Percentiles rank a stretch among this genome's conserved stretches.
Conservation (phyloP, 257 asterid species). For the Fraxinus cuspidata region DNA sequence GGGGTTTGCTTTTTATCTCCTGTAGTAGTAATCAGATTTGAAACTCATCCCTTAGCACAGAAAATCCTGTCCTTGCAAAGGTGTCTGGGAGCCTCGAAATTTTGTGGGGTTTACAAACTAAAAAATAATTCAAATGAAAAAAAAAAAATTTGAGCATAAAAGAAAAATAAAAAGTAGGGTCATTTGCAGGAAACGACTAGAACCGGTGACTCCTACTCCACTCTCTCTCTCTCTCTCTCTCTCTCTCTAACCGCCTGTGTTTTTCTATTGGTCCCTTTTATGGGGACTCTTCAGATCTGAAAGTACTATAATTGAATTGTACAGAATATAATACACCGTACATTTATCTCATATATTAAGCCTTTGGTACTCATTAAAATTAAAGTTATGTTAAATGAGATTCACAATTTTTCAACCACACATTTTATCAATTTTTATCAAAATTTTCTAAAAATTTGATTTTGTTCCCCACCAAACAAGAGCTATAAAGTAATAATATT, state of each 20-base stretch:
- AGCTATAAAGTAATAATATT: no score
- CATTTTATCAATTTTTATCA: no score
- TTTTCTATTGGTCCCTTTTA: constrained; percentile 46
- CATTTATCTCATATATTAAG: no score
- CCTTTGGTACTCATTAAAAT: no score
- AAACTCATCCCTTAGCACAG: constrained; percentile 38
- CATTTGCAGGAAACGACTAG: constrained; percentile 42
- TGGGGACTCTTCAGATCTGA: constrained; percentile 23
- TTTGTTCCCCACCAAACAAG: no score
- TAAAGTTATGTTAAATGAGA: no score
- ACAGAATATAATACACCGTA: neutral
- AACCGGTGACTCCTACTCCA: constrained; percentile 57
- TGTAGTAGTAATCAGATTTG: constrained; percentile 26
- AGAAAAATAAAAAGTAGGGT: constrained; percentile 31
- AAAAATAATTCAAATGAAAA: neutral
- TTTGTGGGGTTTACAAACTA: constrained; percentile 52
- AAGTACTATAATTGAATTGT: constrained; percentile 19
- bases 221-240: constrained; percentile 24
- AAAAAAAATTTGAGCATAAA: no score
- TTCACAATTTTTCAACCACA: no score
- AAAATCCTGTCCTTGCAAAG: constrained; percentile 56
- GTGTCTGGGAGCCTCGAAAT: constrained; percentile 37
- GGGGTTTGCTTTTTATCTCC: constrained; percentile 31
- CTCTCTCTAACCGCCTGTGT: constrained; percentile 57
- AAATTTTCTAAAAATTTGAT: no score